phyloP scores from a whole-genome alignment of 257 asterid genomes.

The Solanum chiquidenum region DNA sequence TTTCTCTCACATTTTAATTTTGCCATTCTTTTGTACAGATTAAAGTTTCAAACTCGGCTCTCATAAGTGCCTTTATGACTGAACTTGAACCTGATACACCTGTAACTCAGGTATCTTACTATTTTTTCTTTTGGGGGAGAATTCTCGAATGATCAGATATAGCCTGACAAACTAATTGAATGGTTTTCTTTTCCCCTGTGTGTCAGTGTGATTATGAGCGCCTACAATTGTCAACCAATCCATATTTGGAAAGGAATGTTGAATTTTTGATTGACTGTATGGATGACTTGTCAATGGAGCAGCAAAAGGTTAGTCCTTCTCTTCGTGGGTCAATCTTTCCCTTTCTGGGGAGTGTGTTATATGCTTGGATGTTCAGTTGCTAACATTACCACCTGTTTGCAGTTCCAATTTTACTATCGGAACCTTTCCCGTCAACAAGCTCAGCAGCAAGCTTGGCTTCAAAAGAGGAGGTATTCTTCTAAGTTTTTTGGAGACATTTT shows the following conservation, averaged over 20 bases:
- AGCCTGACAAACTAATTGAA: background rate
- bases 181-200: background rate
- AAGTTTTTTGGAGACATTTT: background rate
- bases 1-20: background rate
- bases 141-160: background rate
- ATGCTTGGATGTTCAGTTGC: background rate
- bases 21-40: conserved; percentile 35
- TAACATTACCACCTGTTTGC: conserved; percentile 1
- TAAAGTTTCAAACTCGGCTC: conserved; percentile 95
- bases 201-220: conserved; percentile 82
- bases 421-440: conserved; percentile 95
- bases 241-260: conserved; percentile 74
- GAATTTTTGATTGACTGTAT: conserved; percentile 91
- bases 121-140: background rate
- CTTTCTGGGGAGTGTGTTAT: background rate
- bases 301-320: conserved; percentile 57
- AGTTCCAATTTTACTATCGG: conserved; percentile 91
- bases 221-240: conserved; percentile 74
- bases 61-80: conserved; percentile 91
- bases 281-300: conserved; percentile 97
- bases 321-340: background rate
- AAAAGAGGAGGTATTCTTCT: conserved; percentile 66
- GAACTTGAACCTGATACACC: conserved; percentile 85
- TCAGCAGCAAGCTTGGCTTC: conserved; percentile 96
- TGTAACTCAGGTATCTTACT: conserved; percentile 50